Conservation (phyloP, 257 asterid genomes). For the Salvia rosmarinus region DNA sequence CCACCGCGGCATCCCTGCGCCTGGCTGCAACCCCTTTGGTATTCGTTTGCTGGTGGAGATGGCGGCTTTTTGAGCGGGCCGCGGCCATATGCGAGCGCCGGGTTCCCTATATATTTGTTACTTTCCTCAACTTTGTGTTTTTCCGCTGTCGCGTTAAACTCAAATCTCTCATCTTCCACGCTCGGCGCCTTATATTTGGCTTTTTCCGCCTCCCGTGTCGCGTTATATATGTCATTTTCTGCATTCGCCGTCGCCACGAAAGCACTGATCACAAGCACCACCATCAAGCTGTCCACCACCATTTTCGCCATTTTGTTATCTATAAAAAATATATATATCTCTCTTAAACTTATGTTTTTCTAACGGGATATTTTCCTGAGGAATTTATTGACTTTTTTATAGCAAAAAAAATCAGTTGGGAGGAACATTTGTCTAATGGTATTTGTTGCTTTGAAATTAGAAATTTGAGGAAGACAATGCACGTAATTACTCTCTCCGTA, state of each 20-base stretch:
- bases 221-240: rapidly evolving
- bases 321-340: background rate
- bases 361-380: background rate
- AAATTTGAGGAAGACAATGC: background rate
- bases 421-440: background rate
- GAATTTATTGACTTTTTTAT: background rate
- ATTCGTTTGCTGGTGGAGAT: background rate
- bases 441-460: background rate
- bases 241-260: background rate
- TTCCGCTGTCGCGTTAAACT: no score
- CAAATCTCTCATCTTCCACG: no score
- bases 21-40: background rate
- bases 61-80: background rate
- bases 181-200: background rate
- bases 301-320: constrained; percentile 21
- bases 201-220: background rate
- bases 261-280: constrained; percentile 7
- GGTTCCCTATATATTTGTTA: background rate
- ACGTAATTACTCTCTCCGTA: background rate
- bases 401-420: background rate
- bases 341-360: background rate
- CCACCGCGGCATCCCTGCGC: background rate
- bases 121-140: no score
- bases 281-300: background rate
- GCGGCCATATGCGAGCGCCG: background rate